These are phyloP conservation scores for Penicillium sp. DNA, from an alignment of 2,329 filamentous ascomycete genomes.

Conservation along the genomic window DNA sequence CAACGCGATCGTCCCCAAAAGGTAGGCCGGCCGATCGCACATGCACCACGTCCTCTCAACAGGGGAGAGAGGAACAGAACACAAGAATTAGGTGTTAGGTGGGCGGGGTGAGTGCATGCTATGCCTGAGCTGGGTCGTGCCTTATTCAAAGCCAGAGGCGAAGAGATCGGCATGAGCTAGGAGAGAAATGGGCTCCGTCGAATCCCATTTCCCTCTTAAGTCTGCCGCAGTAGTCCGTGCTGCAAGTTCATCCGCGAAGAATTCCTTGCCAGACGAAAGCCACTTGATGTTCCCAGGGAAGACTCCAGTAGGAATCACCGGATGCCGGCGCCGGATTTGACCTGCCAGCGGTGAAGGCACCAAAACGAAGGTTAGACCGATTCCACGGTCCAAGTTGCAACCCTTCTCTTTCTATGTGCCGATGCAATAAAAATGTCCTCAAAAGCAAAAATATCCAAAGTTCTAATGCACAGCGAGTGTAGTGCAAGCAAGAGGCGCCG, in stretches of 20 bases:
- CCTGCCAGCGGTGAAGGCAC: conserved; percentile 19
- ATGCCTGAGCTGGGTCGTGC: conserved; percentile 13
- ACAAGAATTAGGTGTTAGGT: conserved; percentile 4
- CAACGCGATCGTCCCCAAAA: conserved; percentile 4
- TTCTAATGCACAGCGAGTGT: conserved; percentile 42
- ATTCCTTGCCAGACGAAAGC: background rate
- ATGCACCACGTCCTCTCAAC: background rate
- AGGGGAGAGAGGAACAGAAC: conserved; percentile 7
- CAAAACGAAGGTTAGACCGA: conserved; percentile 9
- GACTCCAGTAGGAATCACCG: background rate
- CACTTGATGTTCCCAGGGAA: background rate
- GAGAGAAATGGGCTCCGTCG: conserved; percentile 16
- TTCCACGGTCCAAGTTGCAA: background rate
- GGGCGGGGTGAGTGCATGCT: conserved; percentile 4
- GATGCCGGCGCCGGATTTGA: conserved; percentile 14
- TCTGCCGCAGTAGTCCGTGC: conserved; percentile 7
- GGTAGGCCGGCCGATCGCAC: background rate
- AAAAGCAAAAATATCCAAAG: conserved; percentile 26
- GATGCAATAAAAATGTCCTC: conserved; percentile 33
- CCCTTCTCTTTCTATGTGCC: conserved; percentile 33
- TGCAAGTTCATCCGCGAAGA: background rate
- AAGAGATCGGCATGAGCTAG: conserved; percentile 10
- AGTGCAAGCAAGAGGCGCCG: conserved; percentile 36
- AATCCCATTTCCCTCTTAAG: conserved; percentile 7
- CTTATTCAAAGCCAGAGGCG: conserved; percentile 19